phyloP scores from a whole-genome alignment of 345 rosid genomes.

The Cardamine chenopodiifolia region DNA sequence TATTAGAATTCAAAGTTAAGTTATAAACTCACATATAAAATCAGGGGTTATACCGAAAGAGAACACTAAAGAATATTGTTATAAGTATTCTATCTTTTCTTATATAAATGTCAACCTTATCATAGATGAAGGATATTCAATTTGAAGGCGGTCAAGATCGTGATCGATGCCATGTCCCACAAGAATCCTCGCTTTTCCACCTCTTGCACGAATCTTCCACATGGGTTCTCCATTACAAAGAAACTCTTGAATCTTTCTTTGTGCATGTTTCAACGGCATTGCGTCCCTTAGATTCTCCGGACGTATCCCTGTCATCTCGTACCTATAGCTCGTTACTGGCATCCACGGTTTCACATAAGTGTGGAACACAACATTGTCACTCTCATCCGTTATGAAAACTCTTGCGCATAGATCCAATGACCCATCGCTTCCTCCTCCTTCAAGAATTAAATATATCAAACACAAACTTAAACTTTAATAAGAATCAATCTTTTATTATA shows the following conservation, averaged over 20 bases:
- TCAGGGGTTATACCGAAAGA: neutral
- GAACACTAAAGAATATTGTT: conserved; percentile 22
- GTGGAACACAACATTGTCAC: conserved; percentile 74
- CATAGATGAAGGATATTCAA: conserved; percentile 82
- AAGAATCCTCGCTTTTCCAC: conserved; percentile 82
- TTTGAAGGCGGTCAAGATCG: conserved; percentile 70
- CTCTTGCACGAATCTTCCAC: conserved; percentile 85
- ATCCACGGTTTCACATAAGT: conserved; percentile 72
- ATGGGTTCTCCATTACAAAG: conserved; percentile 85
- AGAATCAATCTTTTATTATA: no score
- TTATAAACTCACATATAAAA: neutral
- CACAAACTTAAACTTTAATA: no score
- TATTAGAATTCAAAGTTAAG: neutral
- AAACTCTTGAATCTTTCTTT: conserved; percentile 80
- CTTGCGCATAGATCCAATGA: conserved; percentile 77
- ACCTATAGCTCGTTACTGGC: conserved; percentile 81
- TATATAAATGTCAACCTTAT: conserved; percentile 56
- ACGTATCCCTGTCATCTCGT: conserved; percentile 81
- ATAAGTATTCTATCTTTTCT: neutral
- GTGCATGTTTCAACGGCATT: conserved; percentile 67
- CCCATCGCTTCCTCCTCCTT: conserved; percentile 96
- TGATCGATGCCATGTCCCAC: conserved; percentile 91
- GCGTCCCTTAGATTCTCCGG: conserved; percentile 75
- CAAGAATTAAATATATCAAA: no score
- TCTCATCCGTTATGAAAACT: conserved; percentile 78